Conservation (phyloP, 345 rosid species). For the Murraya paniculata region DNA sequence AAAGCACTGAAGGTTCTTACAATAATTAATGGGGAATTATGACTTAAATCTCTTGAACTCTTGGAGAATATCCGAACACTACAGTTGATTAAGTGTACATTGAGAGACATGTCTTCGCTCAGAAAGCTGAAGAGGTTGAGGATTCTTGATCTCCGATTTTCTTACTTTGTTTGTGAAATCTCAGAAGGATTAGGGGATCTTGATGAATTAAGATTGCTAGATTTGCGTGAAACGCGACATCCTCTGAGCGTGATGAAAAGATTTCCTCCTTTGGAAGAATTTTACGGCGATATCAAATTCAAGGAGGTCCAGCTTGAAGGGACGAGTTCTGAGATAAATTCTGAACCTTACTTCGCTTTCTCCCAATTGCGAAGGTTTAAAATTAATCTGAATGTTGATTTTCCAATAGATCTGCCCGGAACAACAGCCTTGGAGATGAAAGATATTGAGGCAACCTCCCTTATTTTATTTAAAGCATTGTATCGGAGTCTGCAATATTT, state of each 20-base stretch:
- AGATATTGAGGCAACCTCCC: neutral
- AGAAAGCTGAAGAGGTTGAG: neutral
- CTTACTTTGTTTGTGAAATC: neutral
- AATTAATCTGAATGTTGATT: too few relatives aligned
- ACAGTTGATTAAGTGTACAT: neutral
- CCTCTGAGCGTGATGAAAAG: neutral
- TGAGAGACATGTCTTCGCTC: neutral
- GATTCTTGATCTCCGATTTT: neutral
- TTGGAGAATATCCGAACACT: neutral
- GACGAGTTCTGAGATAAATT: too few relatives aligned
- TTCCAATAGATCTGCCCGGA: neutral
- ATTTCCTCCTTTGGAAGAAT: constrained; percentile 2
- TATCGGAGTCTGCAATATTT: neutral
- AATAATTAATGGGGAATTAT: too few relatives aligned
- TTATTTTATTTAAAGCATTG: neutral
- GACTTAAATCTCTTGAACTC: neutral
- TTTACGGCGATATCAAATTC: neutral
- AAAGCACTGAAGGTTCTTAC: too few relatives aligned
- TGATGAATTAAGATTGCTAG: neutral
- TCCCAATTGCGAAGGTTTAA: neutral
- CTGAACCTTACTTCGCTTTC: too few relatives aligned
- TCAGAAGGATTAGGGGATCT: neutral
- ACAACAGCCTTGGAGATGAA: neutral
- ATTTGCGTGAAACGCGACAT: neutral
- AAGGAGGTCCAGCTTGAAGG: too few relatives aligned